phyloP scores from a whole-genome alignment of 345 rosid genomes.

The Garcia nutans region DNA sequence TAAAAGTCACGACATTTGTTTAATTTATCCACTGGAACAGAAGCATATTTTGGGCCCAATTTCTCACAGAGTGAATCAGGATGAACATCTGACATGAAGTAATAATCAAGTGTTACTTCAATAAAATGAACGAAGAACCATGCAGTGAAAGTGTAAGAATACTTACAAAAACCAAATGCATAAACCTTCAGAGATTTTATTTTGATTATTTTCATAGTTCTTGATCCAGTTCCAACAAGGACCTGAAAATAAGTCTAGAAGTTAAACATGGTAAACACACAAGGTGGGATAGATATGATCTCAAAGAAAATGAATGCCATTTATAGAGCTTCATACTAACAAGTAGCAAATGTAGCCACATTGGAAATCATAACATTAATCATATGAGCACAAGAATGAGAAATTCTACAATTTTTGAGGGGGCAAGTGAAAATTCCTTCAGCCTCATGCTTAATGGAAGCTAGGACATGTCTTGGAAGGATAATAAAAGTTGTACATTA shows the following conservation, averaged over 20 bases:
- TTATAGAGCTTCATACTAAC: neutral
- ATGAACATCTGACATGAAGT: constrained; percentile 57
- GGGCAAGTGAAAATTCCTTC: no score
- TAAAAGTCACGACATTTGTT: constrained; percentile 54
- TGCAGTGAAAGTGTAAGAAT: constrained; percentile 24
- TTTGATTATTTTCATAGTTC: constrained; percentile 77
- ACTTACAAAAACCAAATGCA: constrained; percentile 96
- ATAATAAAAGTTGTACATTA: neutral
- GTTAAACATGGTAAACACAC: neutral
- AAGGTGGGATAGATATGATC: neutral
- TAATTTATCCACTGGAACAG: constrained; percentile 53
- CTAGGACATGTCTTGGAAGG: neutral
- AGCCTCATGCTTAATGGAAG: no score
- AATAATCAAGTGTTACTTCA: constrained; percentile 10
- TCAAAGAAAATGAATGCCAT: neutral
- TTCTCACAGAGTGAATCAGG: constrained; percentile 76
- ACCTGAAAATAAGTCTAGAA: constrained; percentile 46
- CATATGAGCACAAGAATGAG: neutral
- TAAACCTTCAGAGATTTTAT: constrained; percentile 76
- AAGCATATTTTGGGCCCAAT: constrained; percentile 73
- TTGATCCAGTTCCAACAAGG: constrained; percentile 94
- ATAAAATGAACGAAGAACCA: neutral
- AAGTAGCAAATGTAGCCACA: neutral
- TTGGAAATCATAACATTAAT: neutral
- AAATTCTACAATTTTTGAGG: neutral